Conservation (phyloP, 345 rosid genomes). For the Xanthoceras sorbifolium region DNA sequence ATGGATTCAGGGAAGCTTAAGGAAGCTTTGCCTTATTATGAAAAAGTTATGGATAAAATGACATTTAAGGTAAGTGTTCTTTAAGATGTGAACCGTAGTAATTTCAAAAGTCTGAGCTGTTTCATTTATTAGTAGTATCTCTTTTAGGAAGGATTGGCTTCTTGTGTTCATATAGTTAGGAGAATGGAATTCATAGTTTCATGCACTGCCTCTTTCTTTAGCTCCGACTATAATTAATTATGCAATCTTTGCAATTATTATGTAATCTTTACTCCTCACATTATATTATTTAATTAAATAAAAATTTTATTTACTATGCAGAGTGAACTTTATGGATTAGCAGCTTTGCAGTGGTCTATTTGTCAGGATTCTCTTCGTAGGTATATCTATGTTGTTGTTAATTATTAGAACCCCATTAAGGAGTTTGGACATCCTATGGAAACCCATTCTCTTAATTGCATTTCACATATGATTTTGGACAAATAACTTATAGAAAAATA, state of each 20-base stretch:
- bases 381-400: conserved; percentile 27
- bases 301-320: conserved; percentile 33
- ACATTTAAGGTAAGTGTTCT: conserved; percentile 60
- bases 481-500: background rate
- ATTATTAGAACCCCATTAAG: background rate
- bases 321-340: conserved; percentile 91
- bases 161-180: background rate
- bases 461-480: background rate
- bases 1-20: conserved; percentile 83
- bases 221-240: background rate
- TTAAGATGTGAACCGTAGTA: conserved; percentile 1
- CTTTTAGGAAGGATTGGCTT: conserved; percentile 3
- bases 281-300: background rate
- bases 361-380: conserved; percentile 86
- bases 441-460: background rate
- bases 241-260: background rate
- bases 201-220: background rate
- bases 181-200: background rate
- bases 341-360: conserved; percentile 94
- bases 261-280: background rate
- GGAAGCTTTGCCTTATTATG: conserved; percentile 68
- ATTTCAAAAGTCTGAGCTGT: background rate
- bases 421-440: background rate
- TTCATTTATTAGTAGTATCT: background rate
- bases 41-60: conserved; percentile 67